Evolutionary conservation across 257 asterid genomes (phyloP).

Genomic region (Verbascum thapsus): DNA sequence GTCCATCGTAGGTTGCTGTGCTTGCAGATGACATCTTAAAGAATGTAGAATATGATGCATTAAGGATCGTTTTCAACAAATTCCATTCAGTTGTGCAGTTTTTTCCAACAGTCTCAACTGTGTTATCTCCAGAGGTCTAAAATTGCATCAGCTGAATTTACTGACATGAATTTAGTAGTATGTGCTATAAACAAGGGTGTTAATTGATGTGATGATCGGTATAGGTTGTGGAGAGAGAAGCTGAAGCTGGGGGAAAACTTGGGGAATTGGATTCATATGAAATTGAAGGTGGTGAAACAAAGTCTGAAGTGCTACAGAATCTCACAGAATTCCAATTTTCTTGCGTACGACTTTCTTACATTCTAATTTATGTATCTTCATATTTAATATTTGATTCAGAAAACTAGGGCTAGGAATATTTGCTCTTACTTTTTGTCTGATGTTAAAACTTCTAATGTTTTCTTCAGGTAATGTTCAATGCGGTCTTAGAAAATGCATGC

Average conservation of each 20-base stretch:
- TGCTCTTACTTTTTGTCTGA: neutral
- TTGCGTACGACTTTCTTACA: constrained; percentile 55
- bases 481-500: constrained; percentile 93
- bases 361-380: constrained; percentile 7
- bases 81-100: constrained; percentile 86
- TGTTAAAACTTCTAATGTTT: neutral
- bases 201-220: constrained; percentile 30
- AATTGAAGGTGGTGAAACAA: constrained; percentile 93
- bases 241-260: constrained; percentile 91
- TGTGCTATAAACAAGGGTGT: constrained; percentile 10
- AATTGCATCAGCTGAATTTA: constrained; percentile 23
- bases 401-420: constrained; percentile 10
- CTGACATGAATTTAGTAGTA: constrained; percentile 7
- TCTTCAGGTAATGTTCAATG: constrained; percentile 86
- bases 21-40: constrained; percentile 94
- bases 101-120: constrained; percentile 74
- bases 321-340: constrained; percentile 94
- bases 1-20: constrained; percentile 78
- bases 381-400: constrained; percentile 1
- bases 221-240: constrained; percentile 85
- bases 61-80: constrained; percentile 86
- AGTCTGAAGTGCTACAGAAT: constrained; percentile 93
- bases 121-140: constrained; percentile 92
- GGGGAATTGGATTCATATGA: constrained; percentile 89
- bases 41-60: constrained; percentile 86